phyloP scores from a whole-genome alignment of 2,329 filamentous ascomycete genomes.

The Botryotinia globosa region DNA sequence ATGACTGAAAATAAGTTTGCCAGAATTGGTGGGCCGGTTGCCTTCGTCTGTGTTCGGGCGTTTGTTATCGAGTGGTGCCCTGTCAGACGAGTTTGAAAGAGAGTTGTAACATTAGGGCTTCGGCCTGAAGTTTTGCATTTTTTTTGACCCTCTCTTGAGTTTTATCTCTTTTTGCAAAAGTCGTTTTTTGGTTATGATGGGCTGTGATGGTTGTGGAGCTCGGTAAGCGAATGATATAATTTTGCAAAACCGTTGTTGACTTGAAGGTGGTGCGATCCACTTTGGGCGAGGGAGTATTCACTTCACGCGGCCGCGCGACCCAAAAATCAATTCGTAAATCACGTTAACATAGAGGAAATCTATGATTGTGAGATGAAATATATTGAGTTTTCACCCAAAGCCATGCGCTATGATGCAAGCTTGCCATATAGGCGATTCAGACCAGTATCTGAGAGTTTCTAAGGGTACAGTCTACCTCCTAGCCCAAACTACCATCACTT shows the following conservation, averaged over 20 bases:
- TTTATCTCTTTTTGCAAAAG: not conserved
- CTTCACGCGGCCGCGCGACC: not conserved
- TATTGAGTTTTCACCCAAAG: not conserved
- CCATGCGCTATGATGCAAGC: not conserved
- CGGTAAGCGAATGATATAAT: not conserved
- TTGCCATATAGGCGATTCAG: not conserved
- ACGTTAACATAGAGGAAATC: too few relatives aligned
- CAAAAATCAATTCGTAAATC: not conserved
- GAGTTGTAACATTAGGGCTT: not conserved
- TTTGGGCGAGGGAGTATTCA: not conserved
- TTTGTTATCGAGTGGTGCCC: not conserved
- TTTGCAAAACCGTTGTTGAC: not conserved
- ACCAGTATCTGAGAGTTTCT: not conserved
- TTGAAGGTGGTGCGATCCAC: not conserved
- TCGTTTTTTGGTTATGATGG: not conserved
- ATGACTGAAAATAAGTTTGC: not conserved
- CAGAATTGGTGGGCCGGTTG: not conserved
- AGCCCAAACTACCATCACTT: not conserved
- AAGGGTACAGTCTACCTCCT: not conserved
- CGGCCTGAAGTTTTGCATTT: not conserved
- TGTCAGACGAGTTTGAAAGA: not conserved
- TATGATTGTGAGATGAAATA: not conserved
- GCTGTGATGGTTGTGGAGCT: not conserved
- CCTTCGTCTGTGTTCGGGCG: not conserved
- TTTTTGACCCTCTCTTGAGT: not conserved